Evolutionary conservation across 768 basidiomycete species (phyloP).

Genomic region (Collybiopsis luxurians): DNA sequence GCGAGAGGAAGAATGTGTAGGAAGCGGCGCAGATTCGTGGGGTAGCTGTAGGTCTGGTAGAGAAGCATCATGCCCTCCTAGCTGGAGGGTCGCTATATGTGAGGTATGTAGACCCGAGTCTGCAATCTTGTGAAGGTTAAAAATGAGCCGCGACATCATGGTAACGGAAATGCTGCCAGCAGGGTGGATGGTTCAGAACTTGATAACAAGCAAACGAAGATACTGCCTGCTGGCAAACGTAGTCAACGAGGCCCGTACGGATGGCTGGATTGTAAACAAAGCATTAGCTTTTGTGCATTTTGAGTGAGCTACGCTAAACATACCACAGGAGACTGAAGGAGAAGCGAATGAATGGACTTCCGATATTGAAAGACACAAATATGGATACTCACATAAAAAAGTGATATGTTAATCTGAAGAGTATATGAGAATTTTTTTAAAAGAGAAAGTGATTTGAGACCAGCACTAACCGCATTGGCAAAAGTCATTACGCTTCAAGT

Average conservation of each 20-base stretch:
- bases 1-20: too few relatives aligned
- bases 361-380: neutral
- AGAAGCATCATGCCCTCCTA: too few relatives aligned
- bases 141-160: neutral
- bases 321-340: too few relatives aligned
- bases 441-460: too few relatives aligned
- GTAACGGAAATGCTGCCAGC: neutral
- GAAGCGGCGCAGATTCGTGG: too few relatives aligned
- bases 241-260: neutral
- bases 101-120: neutral
- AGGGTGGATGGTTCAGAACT: neutral
- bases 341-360: too few relatives aligned
- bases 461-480: neutral
- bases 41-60: too few relatives aligned
- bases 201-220: neutral
- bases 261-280: neutral
- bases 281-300: too few relatives aligned
- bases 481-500: neutral
- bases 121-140: neutral
- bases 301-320: too few relatives aligned
- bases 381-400: neutral
- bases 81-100: too few relatives aligned
- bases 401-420: neutral
- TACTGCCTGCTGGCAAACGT: neutral
- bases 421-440: too few relatives aligned